phyloP scores from a whole-genome alignment of 495 filamentous ascomycete species.

The Penicillium macrosclerotiorum region DNA sequence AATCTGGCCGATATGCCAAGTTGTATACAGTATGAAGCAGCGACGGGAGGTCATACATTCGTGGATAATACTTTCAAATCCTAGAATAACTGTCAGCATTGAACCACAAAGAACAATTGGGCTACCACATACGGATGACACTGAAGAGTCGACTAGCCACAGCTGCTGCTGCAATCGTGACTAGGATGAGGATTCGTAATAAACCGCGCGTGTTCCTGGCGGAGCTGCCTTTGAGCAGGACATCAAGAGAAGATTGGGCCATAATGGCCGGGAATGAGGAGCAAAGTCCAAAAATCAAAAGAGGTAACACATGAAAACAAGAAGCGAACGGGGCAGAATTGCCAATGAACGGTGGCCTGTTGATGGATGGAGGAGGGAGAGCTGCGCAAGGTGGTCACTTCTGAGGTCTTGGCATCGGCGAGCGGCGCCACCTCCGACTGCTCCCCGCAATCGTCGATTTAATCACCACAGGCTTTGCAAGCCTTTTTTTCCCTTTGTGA shows the following conservation, averaged over 20 bases:
- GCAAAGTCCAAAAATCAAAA: slow-evolving; percentile 32
- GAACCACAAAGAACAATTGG: neutral
- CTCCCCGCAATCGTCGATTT: slow-evolving; percentile 32
- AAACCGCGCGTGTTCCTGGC: slow-evolving; percentile 78
- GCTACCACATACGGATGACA: slow-evolving; percentile 77
- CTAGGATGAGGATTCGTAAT: slow-evolving; percentile 87
- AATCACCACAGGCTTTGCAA: slow-evolving; percentile 1
- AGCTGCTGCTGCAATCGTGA: slow-evolving; percentile 87
- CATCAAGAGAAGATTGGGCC: slow-evolving; percentile 52
- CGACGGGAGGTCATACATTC: slow-evolving; percentile 72
- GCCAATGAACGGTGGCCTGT: slow-evolving; percentile 23
- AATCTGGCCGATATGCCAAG: slow-evolving; percentile 4
- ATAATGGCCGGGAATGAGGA: slow-evolving; percentile 47
- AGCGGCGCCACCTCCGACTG: slow-evolving; percentile 32
- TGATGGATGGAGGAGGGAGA: slow-evolving; percentile 32
- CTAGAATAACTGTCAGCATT: slow-evolving; percentile 39
- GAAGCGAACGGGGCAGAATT: slow-evolving; percentile 38
- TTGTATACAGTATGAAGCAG: slow-evolving; percentile 8
- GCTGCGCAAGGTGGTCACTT: slow-evolving; percentile 53
- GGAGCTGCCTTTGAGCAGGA: slow-evolving; percentile 64
- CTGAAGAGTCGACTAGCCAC: slow-evolving; percentile 94
- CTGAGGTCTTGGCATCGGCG: slow-evolving; percentile 30
- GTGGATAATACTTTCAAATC: slow-evolving; percentile 99
- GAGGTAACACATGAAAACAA: slow-evolving; percentile 30
- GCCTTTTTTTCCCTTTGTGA: neutral